phyloP scores from a whole-genome alignment of 169 alveolate genomes.

The Plasmodium blacklocki region DNA sequence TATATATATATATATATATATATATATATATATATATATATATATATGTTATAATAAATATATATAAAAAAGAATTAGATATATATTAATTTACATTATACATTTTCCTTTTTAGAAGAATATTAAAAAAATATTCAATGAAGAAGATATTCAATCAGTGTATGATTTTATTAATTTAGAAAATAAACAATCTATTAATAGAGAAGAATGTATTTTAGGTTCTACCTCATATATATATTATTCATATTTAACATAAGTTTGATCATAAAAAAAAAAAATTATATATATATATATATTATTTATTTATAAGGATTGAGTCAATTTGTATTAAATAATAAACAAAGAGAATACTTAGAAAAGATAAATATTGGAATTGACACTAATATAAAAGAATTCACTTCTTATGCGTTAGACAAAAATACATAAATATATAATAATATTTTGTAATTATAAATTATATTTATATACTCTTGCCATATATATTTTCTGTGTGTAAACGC shows the following conservation, averaged over 20 bases:
- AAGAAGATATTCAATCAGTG: conserved; percentile 44
- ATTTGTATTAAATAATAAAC: conserved; percentile 62
- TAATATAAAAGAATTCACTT: conserved; percentile 41
- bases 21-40: conserved; percentile 8
- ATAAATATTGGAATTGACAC: conserved; percentile 18
- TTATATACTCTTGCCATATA: too few species aligned
- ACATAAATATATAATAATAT: too few species aligned
- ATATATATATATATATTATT: not conserved
- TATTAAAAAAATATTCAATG: conserved; percentile 20
- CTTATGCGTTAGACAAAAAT: conserved; percentile 53
- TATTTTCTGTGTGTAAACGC: too few species aligned
- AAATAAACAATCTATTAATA: conserved; percentile 59
- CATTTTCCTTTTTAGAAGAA: conserved; percentile 9
- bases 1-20: not conserved
- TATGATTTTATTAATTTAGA: conserved; percentile 54
- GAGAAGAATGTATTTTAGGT: conserved; percentile 71
- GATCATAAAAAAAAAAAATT: not conserved
- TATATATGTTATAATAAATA: not conserved
- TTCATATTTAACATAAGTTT: not conserved
- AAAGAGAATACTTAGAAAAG: conserved; percentile 64
- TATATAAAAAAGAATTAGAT: not conserved
- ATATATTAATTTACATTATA: not conserved
- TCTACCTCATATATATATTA: not conserved
- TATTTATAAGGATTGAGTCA: conserved; percentile 56
- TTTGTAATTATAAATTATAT: too few species aligned